Evolutionary conservation across 1,139 yeast species (phyloP), one percentile per base, ranked within the genome.

Genomic region (Debaryomycetaceae sp.): DNA sequence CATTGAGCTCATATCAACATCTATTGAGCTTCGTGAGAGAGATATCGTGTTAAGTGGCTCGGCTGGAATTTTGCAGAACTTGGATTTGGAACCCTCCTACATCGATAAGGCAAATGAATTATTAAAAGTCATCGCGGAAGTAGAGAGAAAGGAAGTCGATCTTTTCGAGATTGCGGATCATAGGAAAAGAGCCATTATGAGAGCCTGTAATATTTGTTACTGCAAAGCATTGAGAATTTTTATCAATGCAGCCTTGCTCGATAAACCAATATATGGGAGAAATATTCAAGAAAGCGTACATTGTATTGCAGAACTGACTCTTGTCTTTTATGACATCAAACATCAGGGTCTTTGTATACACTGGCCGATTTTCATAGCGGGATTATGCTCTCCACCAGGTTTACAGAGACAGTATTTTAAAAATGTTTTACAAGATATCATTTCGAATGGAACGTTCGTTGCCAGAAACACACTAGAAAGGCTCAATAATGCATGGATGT

Each of bases 331-430:
- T 6, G 35, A 38, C 11, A 38, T 47, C n/a, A 36, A 36, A 14
- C 36, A 5, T 14, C 37, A 22, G 38, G 50, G 49, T 2, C 24
- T 47, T 7, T 41, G 45, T 24, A 39, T 44, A 3, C 50, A 47
- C 30, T 47, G 49, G 49, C 47, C 48, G 4, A 11, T 47, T 6
- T 47, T 46, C 37, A 33, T 46, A 14, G 48, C 43, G 13, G 50
- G 45, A 5, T 24, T 47, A 20, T 46, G 47, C 36, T 40, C 46
- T 6, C 46, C 45, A 11, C 30, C 36, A 6, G 37, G 22, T 2
- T 23, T 20, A 8, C 47, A 43, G 31, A 37, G 49, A 23, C 35
- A 30, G 20, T 36, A 27, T 13, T 41, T 45, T 27, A 6, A 39
- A 17, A 34, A 24, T 17, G 38, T 42, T 5, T 37, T 45, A 8